Conservation (phyloP, 2,329 filamentous ascomycete species). For the Monilinia fructicola region DNA sequence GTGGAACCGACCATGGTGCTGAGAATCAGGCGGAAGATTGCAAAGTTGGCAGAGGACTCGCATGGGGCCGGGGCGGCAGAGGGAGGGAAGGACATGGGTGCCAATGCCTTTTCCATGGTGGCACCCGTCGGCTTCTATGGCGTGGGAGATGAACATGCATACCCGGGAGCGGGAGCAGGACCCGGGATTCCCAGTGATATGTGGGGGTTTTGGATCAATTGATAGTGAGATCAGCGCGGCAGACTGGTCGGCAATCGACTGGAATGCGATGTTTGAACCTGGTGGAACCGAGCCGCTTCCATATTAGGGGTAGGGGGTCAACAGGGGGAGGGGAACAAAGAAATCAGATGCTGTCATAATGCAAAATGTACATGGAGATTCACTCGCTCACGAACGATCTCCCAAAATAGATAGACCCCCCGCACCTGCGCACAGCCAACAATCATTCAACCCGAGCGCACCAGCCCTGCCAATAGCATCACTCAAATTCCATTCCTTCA, state of each 20-base stretch:
- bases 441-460: too few relatives aligned
- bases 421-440: too few relatives aligned
- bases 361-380: too few relatives aligned
- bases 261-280: constrained; percentile 27
- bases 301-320: background rate
- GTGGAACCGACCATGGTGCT: constrained; percentile 32
- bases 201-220: constrained; percentile 26
- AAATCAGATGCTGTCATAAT: too few relatives aligned
- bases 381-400: background rate
- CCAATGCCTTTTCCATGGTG: constrained; percentile 24
- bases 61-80: background rate
- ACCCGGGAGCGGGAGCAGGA: background rate
- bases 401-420: too few relatives aligned
- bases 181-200: constrained; percentile 26
- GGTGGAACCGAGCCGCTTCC: background rate
- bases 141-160: constrained; percentile 25
- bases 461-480: too few relatives aligned
- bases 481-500: too few relatives aligned
- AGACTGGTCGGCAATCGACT: constrained; percentile 39
- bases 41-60: constrained; percentile 14
- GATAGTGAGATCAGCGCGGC: constrained; percentile 35
- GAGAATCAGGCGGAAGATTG: constrained; percentile 29
- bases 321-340: background rate
- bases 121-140: constrained; percentile 27
- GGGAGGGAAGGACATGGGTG: constrained; percentile 3